Evolutionary conservation across 495 filamentous ascomycete genomes (phyloP).

Genomic region (Parmelia sp.): DNA sequence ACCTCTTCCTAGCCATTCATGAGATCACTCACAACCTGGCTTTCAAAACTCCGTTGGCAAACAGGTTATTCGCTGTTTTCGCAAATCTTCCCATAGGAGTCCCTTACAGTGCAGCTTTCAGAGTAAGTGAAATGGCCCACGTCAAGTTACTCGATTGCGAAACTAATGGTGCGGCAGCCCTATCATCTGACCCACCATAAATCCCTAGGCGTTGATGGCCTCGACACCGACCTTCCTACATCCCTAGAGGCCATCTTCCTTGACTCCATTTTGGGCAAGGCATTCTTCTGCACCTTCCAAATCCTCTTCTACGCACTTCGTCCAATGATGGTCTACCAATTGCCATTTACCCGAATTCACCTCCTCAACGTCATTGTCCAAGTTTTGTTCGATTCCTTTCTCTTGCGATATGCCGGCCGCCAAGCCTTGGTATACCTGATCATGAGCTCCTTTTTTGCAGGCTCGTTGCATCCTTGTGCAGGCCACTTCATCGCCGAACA

Average conservation of each 20-base stretch:
- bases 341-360: conserved; percentile 84
- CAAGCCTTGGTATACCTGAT: conserved; percentile 72
- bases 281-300: conserved; percentile 99
- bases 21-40: conserved; percentile 98
- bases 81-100: conserved; percentile 94
- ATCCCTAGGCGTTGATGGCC: conserved; percentile 89
- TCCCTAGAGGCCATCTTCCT: conserved; percentile 87
- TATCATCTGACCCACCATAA: conserved; percentile 99
- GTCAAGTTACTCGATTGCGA: conserved; percentile 7
- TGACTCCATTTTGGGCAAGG: conserved; percentile 92
- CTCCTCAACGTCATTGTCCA: conserved; percentile 71
- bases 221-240: conserved; percentile 95
- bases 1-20: conserved; percentile 97
- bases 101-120: conserved; percentile 93
- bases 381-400: conserved; percentile 65
- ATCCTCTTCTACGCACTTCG: conserved; percentile 99
- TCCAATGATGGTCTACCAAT: conserved; percentile 86
- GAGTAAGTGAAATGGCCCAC: conserved; percentile 43
- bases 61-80: conserved; percentile 80
- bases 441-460: conserved; percentile 84
- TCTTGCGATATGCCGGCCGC: conserved; percentile 52
- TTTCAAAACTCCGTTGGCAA: conserved; percentile 76
- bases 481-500: conserved; percentile 99
- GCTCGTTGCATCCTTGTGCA: conserved; percentile 87
- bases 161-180: conserved; percentile 47